Conservation (phyloP, 2,329 filamentous ascomycete genomes). For the Alternaria arbusti region DNA sequence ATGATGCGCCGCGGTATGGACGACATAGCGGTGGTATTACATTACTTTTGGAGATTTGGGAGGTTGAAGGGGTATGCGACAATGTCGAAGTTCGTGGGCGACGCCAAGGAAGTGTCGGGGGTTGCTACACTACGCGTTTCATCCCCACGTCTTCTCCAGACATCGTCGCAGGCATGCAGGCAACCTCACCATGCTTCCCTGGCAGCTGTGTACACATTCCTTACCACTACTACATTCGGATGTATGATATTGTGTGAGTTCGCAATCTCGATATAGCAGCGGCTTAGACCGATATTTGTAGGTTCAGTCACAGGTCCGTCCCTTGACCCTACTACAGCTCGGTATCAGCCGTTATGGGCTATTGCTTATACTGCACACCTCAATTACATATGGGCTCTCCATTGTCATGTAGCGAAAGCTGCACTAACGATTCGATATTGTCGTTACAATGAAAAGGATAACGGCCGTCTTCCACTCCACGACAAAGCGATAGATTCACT, state of each 20-base stretch:
- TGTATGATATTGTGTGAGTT: not conserved
- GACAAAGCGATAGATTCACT: not conserved
- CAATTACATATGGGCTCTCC: not conserved
- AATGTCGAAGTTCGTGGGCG: conserved; percentile 1
- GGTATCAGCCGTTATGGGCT: not conserved
- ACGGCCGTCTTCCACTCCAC: not conserved
- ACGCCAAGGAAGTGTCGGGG: conserved; percentile 12
- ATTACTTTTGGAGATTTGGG: not conserved
- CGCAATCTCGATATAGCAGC: not conserved
- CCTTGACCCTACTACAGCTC: not conserved
- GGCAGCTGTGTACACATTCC: not conserved
- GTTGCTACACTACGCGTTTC: conserved; percentile 29
- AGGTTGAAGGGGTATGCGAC: not conserved
- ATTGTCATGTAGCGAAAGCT: not conserved
- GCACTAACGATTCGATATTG: not conserved
- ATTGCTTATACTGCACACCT: not conserved
- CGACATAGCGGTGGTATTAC: conserved; percentile 20
- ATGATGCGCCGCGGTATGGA: conserved; percentile 27
- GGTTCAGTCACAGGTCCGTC: not conserved
- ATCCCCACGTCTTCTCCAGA: conserved; percentile 11
- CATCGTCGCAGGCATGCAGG: not conserved
- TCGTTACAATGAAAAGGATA: too few relatives aligned
- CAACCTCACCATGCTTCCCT: not conserved
- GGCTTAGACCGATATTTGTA: not conserved
- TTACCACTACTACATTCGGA: not conserved